Percentiles rank a stretch among this genome's conserved stretches.
Conservation (phyloP, 331 rosid genomes). For the Ulmus americana region DNA sequence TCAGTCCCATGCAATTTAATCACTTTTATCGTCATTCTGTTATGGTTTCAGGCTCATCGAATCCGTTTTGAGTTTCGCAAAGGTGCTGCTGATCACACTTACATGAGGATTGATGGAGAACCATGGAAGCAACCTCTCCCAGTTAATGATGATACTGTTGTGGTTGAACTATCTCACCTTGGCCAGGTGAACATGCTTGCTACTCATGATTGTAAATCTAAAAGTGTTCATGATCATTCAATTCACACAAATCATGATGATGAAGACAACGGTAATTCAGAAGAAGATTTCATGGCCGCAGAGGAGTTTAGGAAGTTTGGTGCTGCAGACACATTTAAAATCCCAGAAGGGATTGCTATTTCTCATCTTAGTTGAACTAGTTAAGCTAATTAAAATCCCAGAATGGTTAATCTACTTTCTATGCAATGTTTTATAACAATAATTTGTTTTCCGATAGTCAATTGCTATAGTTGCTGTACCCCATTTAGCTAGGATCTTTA, state of each 20-base stretch:
- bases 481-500: neutral
- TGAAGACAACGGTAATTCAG: slow-evolving; percentile 45
- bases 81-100: slow-evolving; percentile 66
- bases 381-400: neutral
- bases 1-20: neutral
- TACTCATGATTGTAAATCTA: slow-evolving; percentile 45
- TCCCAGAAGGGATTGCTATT: slow-evolving; percentile 68
- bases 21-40: slow-evolving; percentile 4
- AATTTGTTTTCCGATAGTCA: no score
- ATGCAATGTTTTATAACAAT: no score
- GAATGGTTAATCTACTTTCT: no score
- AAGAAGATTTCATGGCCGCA: slow-evolving; percentile 32
- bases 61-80: slow-evolving; percentile 77
- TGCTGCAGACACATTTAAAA: slow-evolving; percentile 71
- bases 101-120: slow-evolving; percentile 94
- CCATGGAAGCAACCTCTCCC: slow-evolving; percentile 99
- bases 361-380: slow-evolving; percentile 58
- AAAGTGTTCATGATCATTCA: slow-evolving; percentile 45
- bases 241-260: slow-evolving; percentile 27
- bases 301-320: slow-evolving; percentile 91
- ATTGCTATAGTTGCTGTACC: neutral
- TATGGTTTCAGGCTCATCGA: slow-evolving; percentile 50
- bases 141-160: slow-evolving; percentile 62
- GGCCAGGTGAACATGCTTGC: slow-evolving; percentile 96
- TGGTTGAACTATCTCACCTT: slow-evolving; percentile 79